Evolutionary conservation across 164 flowering plant species (phyloP).

Genomic region (Protea cynaroides): DNA sequence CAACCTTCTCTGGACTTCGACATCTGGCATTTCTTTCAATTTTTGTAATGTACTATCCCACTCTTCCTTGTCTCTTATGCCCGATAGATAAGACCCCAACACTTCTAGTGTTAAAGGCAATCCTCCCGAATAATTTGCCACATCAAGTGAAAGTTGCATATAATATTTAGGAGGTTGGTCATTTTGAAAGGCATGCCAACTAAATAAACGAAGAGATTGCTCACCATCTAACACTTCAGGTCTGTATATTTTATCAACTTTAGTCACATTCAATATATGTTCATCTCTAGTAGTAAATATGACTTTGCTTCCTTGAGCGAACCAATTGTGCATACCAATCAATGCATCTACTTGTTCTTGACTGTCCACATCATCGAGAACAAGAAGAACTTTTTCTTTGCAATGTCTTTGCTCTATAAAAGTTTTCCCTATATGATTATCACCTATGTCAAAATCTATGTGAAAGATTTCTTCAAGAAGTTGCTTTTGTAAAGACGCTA

Average conservation of each 20-base stretch:
- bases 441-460: background rate
- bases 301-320: slow-evolving; percentile 17
- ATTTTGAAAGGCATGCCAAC: too few relatives aligned
- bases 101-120: slow-evolving; percentile 10
- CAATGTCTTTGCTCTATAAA: slow-evolving; percentile 3
- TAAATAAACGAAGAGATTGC: slow-evolving; percentile 12
- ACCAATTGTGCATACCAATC: slow-evolving; percentile 14
- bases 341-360: slow-evolving; percentile 9
- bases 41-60: too few relatives aligned
- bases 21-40: too few relatives aligned
- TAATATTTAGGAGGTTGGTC: background rate
- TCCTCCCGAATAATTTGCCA: background rate
- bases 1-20: too few relatives aligned
- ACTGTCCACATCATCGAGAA: slow-evolving; percentile 22
- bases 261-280: background rate
- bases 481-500: background rate
- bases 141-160: background rate
- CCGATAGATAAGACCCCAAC: slow-evolving; percentile 3
- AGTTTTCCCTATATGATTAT: background rate
- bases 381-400: slow-evolving; percentile 11
- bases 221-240: background rate
- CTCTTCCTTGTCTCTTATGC: too few relatives aligned
- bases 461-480: background rate
- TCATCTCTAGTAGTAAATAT: slow-evolving; percentile 13
- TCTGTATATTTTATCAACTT: background rate